Conservation (phyloP, 148 eudicot genomes). For the Nepenthes gracilis region DNA sequence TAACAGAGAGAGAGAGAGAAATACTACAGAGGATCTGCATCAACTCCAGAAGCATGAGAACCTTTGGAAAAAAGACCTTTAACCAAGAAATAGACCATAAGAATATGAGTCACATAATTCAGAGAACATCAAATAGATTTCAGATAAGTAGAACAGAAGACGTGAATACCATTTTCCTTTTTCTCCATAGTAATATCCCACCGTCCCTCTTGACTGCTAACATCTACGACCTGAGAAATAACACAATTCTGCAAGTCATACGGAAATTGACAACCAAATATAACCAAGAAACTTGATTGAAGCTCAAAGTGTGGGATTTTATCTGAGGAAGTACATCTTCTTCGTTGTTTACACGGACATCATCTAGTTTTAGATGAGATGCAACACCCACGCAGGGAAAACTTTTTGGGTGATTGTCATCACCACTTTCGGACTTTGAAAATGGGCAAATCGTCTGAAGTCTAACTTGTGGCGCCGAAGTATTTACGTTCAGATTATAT, state of each 20-base stretch:
- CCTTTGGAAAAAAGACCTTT: neutral
- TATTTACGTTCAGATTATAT: slow-evolving; percentile 12
- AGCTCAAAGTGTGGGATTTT: too few species aligned
- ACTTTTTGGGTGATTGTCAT: too few species aligned
- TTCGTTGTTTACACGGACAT: neutral
- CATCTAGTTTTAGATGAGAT: slow-evolving; percentile 11
- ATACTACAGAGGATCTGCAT: neutral
- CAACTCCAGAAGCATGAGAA: neutral
- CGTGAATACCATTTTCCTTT: slow-evolving; percentile 16
- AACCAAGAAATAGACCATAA: neutral
- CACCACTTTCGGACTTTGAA: too few species aligned
- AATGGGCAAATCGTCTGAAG: slow-evolving; percentile 11
- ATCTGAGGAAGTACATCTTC: too few species aligned
- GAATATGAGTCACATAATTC: too few species aligned
- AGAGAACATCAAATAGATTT: neutral
- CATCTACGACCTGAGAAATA: slow-evolving; percentile 21
- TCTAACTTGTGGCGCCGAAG: slow-evolving; percentile 12
- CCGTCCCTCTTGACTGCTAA: slow-evolving; percentile 8
- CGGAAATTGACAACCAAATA: too few species aligned
- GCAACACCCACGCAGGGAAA: neutral
- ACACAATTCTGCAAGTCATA: neutral
- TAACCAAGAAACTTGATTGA: too few species aligned
- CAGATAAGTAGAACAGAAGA: neutral
- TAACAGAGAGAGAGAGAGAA: too few species aligned
- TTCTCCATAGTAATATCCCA: slow-evolving; percentile 10